phyloP scores from a whole-genome alignment of 2,329 filamentous ascomycete species.

The Fusarium coffeatum region DNA sequence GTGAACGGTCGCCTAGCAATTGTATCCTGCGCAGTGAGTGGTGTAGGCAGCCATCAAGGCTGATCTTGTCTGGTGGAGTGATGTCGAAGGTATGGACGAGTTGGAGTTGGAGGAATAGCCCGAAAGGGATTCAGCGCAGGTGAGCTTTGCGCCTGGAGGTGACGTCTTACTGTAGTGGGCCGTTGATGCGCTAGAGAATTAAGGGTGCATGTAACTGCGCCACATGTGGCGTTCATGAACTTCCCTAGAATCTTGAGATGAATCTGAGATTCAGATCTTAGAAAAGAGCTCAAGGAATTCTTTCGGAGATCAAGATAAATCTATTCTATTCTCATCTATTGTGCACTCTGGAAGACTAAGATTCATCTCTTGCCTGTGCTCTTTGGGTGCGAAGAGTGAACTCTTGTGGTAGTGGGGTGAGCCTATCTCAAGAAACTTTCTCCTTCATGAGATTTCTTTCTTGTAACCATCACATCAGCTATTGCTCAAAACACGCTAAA shows the following conservation, averaged over 20 bases:
- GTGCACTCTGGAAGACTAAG: no score
- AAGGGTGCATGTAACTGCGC: conserved; percentile 24
- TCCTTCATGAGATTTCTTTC: conserved; percentile 3
- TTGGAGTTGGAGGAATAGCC: conserved; percentile 38
- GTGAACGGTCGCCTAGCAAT: conserved; percentile 27
- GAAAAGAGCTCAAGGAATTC: background rate
- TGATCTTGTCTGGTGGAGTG: conserved; percentile 7
- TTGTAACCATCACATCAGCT: background rate
- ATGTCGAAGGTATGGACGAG: conserved; percentile 23
- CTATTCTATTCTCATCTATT: no score
- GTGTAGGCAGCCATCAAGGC: conserved; percentile 42
- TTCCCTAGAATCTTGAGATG: background rate
- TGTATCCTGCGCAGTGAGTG: background rate
- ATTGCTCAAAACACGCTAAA: background rate
- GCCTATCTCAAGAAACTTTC: conserved; percentile 12
- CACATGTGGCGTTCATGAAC: conserved; percentile 31
- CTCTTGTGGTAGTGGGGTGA: conserved; percentile 13
- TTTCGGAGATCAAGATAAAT: background rate
- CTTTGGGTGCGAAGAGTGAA: background rate
- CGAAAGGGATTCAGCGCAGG: conserved; percentile 6
- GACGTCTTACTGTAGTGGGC: conserved; percentile 35
- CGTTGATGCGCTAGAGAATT: conserved; percentile 8
- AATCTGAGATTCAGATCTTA: background rate
- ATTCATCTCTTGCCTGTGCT: background rate
- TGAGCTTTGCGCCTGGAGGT: conserved; percentile 26